phyloP scores from a whole-genome alignment of 2,329 filamentous ascomycete genomes.

The Diaporthe vaccinii region DNA sequence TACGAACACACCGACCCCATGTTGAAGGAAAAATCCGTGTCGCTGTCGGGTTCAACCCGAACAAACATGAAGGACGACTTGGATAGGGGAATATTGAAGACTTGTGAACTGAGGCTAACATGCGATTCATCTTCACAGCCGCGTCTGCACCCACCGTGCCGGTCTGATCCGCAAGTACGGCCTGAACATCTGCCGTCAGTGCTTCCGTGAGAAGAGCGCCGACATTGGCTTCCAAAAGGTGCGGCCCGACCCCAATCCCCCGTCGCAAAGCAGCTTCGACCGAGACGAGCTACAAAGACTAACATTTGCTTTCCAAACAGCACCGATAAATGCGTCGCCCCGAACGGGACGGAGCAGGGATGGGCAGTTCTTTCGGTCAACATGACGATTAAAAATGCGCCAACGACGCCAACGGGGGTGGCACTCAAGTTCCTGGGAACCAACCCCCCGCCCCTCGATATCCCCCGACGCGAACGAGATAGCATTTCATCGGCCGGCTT shows the following conservation, averaged over 20 bases:
- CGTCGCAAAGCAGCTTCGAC: background rate
- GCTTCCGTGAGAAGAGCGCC: constrained; percentile 81
- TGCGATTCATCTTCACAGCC: constrained; percentile 58
- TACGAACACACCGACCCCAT: constrained; percentile 66
- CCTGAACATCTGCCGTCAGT: constrained; percentile 87
- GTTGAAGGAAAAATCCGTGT: constrained; percentile 21
- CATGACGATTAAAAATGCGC: constrained; percentile 34
- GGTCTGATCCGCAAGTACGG: constrained; percentile 99
- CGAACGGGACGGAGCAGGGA: constrained; percentile 33
- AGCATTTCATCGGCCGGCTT: constrained; percentile 37
- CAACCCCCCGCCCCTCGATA: constrained; percentile 34
- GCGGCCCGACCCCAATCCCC: constrained; percentile 45
- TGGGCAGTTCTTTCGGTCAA: constrained; percentile 34
- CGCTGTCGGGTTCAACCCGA: constrained; percentile 3
- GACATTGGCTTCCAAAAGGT: constrained; percentile 83
- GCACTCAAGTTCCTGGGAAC: constrained; percentile 20
- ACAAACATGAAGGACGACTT: constrained; percentile 40
- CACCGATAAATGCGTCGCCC: constrained; percentile 40
- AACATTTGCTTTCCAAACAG: constrained; percentile 16
- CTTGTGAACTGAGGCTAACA: constrained; percentile 38
- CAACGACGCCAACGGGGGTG: background rate
- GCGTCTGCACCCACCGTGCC: constrained; percentile 89
- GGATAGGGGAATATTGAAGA: constrained; percentile 36
- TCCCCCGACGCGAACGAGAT: constrained; percentile 34
- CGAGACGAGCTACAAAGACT: background rate